Evolutionary conservation across 2,329 filamentous ascomycete genomes (phyloP), one percentile per base, ranked within the genome.

Genomic region (Colletotrichum truncatum): DNA sequence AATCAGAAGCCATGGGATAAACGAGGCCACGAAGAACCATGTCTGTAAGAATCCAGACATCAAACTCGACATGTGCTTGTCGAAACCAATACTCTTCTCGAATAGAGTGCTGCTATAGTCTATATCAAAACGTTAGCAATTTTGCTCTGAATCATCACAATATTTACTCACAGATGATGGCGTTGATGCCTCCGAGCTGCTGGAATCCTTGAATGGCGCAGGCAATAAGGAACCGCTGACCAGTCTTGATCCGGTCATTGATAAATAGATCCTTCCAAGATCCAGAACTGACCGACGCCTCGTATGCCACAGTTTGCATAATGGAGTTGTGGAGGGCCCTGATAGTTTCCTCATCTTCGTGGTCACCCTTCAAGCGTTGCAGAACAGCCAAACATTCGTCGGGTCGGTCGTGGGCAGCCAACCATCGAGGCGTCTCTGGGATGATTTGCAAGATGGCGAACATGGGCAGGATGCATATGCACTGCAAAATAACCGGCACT

Each of bases 11-110:
- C 80, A 83, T 1, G 81, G 82, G 43, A 84, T 80, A 26, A 75
- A 78, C 7, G 75, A 79, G 2, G 77, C 77, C 10, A 76, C 26
- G 58, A 80, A 80, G 60, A 77, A 79, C 77, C 77, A 82, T 0
- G 83, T 84, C 71, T 85, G 81, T 11, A 85, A 74, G 67, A 85
- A 81, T 32, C 84, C 83, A n/a, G 82, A 82, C 72, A 87, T 82
- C 32, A 87, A 75, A 4, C 82, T 74, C 4, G 84, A 80, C 71
- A 84, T 78, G 43, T 80, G 76, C 1, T 76, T 70, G 16, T 71
- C 71, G 53, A 82, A 78, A 0, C 78, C 76, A 3, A 86, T 75
- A 16, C 79, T 82, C 16, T 78, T 71, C 55, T 83, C 75, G 56
- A 86, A 82, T 1, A 86, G 70, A 0, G 84, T 81, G 12, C 76